Evolutionary conservation across 768 basidiomycete species (phyloP), one percentile per base, ranked within the genome.

Genomic region (Strobilomyces dryophilus): DNA sequence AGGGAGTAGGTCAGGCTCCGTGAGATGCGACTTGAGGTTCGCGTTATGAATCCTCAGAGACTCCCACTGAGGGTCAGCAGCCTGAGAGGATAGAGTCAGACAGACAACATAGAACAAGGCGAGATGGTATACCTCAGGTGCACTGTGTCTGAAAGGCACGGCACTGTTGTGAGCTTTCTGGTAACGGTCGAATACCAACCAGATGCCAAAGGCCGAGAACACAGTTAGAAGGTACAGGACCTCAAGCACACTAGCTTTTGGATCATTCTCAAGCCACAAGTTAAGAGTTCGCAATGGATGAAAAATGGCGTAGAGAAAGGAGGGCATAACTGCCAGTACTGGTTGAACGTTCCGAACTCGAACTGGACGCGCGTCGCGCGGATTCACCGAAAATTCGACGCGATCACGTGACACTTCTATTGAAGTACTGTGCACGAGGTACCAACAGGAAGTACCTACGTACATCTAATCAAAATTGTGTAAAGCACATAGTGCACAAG

Each of bases 201-300:
- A 91, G 55, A 92, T 89, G 40, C 90, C 89, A 53, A 87, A 74
- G 36, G 80, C 87, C 57, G 90, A 82, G 74, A 87, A 89, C 27
- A 83, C 65, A 2, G 84, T 78, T 24, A 89, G 73, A 31, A 83
- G 78, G 70, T 85, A 87, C 46, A 87, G 56, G 45, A 85, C 75
- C 69, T 87, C 85, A 48, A 83, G 69, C 14, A 79, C 73, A n/a
- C 67, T 67, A 60, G 76, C 69, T 58, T 73, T 79, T 32, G 72
- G 73, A 52, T 79, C 78, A 53, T 76, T 73, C 59, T 76, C 78
- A 20, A 74, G 66, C 72, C 69, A 70, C 42, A 80, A 62, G 55
- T 76, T 79, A 53, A 78, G 72, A 21, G 78, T 78, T 47, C 78
- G 73, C 40, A 77, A 69, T 14, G 81, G 84, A 58, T 83, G 79